Evolutionary conservation across 805 yeast species (phyloP).

Genomic region (Zygosaccharomyces kombuchaensis): DNA sequence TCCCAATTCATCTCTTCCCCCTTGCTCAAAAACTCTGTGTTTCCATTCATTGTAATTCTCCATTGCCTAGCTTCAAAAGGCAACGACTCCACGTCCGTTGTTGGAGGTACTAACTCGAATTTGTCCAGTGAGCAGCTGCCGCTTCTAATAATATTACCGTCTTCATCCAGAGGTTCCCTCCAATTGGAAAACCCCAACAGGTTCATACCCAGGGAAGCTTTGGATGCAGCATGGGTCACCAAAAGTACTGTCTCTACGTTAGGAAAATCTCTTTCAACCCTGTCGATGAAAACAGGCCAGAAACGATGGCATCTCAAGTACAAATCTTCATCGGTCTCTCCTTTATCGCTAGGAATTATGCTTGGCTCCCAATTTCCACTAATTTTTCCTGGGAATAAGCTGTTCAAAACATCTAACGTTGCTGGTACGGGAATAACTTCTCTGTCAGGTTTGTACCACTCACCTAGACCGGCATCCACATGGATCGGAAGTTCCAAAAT

Average conservation of each 20-base stretch:
- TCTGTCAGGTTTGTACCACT: slow-evolving; percentile 80
- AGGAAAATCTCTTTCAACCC: slow-evolving; percentile 55
- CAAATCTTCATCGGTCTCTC: slow-evolving; percentile 74
- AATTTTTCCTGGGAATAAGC: slow-evolving; percentile 50
- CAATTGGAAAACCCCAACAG: slow-evolving; percentile 51
- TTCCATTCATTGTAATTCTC: slow-evolving; percentile 66
- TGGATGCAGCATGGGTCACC: slow-evolving; percentile 92
- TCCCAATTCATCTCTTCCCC: slow-evolving; percentile 97
- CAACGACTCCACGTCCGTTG: slow-evolving; percentile 10
- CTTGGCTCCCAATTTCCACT: slow-evolving; percentile 48
- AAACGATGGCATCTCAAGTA: slow-evolving; percentile 56
- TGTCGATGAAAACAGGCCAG: slow-evolving; percentile 52
- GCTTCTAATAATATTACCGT: slow-evolving; percentile 52
- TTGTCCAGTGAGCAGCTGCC: slow-evolving; percentile 84
- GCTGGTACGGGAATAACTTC: slow-evolving; percentile 69
- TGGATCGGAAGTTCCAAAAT: slow-evolving; percentile 52
- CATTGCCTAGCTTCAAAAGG: slow-evolving; percentile 42
- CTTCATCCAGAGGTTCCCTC: slow-evolving; percentile 47
- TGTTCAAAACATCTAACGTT: slow-evolving; percentile 41
- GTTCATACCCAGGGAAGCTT: slow-evolving; percentile 81
- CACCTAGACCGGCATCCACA: slow-evolving; percentile 83
- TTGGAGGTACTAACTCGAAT: slow-evolving; percentile 34
- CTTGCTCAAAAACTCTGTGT: slow-evolving; percentile 57
- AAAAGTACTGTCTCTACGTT: slow-evolving; percentile 58
- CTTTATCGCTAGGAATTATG: slow-evolving; percentile 55